These are phyloP conservation scores for Tuctoria greenei DNA, from an alignment of 176 grass and related monocot genomes.

Conservation along the genomic window DNA sequence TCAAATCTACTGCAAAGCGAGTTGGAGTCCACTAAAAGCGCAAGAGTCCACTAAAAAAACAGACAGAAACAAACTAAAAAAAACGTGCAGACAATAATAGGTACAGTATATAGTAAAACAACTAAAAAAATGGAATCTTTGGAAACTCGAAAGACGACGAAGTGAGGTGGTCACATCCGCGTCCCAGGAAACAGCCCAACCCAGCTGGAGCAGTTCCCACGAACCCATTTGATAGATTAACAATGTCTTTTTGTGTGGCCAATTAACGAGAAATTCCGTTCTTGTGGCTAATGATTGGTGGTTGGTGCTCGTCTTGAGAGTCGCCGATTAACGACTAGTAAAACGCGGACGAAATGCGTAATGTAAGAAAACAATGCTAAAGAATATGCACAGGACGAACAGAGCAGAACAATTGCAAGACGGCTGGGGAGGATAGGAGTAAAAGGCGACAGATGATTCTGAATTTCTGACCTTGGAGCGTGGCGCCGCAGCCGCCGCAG, in stretches of 20 bases:
- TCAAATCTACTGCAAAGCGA: too few species aligned
- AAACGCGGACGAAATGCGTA: neutral
- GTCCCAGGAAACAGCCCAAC: constrained; percentile 21
- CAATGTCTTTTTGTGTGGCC: neutral
- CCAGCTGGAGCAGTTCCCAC: neutral
- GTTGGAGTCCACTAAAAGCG: neutral
- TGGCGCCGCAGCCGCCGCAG: constrained; percentile 76
- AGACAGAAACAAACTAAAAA: neutral
- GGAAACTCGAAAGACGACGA: neutral
- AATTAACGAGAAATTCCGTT: neutral
- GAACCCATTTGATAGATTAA: neutral
- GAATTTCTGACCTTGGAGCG: constrained; percentile 89
- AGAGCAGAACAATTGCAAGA: neutral
- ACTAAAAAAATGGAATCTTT: neutral
- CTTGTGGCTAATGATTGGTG: neutral
- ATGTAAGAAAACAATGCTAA: neutral
- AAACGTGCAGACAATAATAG: neutral
- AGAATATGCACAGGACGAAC: neutral
- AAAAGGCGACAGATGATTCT: neutral
- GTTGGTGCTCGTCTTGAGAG: neutral
- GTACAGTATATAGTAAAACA: neutral
- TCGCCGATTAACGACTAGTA: neutral
- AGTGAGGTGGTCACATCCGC: constrained; percentile 13
- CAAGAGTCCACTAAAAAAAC: neutral
- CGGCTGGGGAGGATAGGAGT: neutral